Evolutionary conservation across 768 basidiomycete genomes (phyloP), one percentile per base, ranked within the genome.

Genomic region (Candolleomyces eurysporus): DNA sequence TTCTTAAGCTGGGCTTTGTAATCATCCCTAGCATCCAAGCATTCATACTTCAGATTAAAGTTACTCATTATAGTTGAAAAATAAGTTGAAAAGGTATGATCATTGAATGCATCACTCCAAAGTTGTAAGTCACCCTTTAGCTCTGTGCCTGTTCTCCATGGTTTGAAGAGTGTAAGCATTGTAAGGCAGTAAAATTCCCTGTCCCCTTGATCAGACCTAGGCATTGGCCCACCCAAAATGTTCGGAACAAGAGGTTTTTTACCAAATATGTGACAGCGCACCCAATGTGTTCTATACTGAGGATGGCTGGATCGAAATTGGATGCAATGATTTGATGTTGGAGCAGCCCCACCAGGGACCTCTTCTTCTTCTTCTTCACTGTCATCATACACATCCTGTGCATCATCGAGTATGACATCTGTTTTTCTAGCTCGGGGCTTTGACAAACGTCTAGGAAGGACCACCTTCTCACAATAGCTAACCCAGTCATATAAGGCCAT

Each of bases 401-500:
- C 39, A 31, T 51, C 59, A 30, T 61, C 48, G 17, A 8, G 9
- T 21, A 57, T 54, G 31, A 32, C 22, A 14, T 53, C 30, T 58
- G 54, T 39, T 46, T 61, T 36, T 8, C 5, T 50, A 36, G 11
- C 36, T 8, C 11, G 36, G 6, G 36, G 1, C 6, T 11, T 36
- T 5, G 6, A 36, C 11, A 36, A 36, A 8, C 36, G 6, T 49
- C 36, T 48, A 14, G 30, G 16, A 6, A 51, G 51, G 52, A 48
- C 55, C 57, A 45, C 52, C 42, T 64, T 66, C 7, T 60, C 55
- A 45, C 61, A 69, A n/a, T 43, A 48, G 9, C 64, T 62, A 4
- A 67, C 57, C 71, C 71, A 76, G 4, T 75, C 68, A 66, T 76
- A 74, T 6, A 75, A 26, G 10, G 39, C 56, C 42, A 73, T 43